phyloP scores from a whole-genome alignment of 345 rosid species.

The Eucalyptus victrix region DNA sequence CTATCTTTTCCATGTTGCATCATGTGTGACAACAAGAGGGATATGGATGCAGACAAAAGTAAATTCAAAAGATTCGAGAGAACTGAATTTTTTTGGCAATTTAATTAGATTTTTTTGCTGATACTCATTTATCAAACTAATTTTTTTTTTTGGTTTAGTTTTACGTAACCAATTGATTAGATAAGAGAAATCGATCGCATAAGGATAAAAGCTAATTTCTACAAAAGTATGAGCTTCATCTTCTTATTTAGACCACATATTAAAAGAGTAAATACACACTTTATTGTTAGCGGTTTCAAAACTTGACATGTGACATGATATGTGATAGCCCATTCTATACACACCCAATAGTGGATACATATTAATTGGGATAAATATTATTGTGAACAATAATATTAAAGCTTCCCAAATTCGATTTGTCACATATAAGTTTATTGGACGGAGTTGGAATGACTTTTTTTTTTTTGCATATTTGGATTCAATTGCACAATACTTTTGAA shows the following conservation, averaged over 20 bases:
- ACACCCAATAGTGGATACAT: neutral
- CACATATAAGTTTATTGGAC: neutral
- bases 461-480: neutral
- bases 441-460: neutral
- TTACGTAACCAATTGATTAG: neutral
- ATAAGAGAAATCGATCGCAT: neutral
- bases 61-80: neutral
- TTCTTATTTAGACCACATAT: neutral
- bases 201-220: neutral
- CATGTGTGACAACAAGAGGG: neutral
- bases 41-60: neutral
- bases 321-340: neutral
- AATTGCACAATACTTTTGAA: neutral
- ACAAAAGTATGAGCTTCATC: neutral
- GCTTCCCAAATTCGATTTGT: neutral
- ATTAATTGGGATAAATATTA: neutral
- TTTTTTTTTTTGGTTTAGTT: rapidly evolving
- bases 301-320: neutral
- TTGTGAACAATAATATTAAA: neutral
- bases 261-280: neutral
- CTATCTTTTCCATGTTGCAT: neutral
- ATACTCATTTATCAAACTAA: neutral
- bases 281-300: neutral
- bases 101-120: neutral
- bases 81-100: neutral